Evolutionary conservation across 257 asterid genomes (phyloP), one percentile per base, ranked within the genome.

Genomic region (Solanum paucissectum): DNA sequence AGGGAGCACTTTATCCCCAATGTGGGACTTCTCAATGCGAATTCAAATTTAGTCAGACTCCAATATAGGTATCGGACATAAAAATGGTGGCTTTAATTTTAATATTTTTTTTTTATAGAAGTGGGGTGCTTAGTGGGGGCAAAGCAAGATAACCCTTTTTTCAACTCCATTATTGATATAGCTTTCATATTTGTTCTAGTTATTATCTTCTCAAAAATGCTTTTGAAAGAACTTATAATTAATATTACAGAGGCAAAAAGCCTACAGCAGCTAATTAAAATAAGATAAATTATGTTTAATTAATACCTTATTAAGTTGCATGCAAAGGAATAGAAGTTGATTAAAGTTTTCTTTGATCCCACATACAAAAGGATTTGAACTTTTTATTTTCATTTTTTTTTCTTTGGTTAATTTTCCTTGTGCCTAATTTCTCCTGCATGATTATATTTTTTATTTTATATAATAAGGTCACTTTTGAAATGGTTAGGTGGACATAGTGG

Each of bases 71-170:
- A 55, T 0, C 2, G 5, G 3, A 49, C 21, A 55, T 55, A 58
- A 90, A 90, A 92, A 85, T 89, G 91, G 89, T 91, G 89, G 87
- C 88, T 87, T 88, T 89, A 40, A 36, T 84, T 14, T 40, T 16
- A 8, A 4, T 46, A 46, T 9, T 40, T 68, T 89, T 87, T 74
- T 83, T 89, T 71, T 87, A 36, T 77, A 93, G 90, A 87, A 88
- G 87, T 87, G 88, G 71, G 86, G 86, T 79, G 87, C 83, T 90
- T 91, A 91, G 98, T 92, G 98, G 98, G 93, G 93, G 90, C 91
- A 92, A 93, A 76, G 91, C 52, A 90, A 88, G 89, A 84, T 87
- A 84, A 82, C 64, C 85, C 94, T 90, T 93, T 90, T 93, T 90
- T 89, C 58, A 89, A 87, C 93, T 92, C 95, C 96, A 95, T 94